These are phyloP conservation scores for Amoebophrya sp. DNA, from an alignment of 169 alveolate genomes.

Conservation along the genomic window DNA sequence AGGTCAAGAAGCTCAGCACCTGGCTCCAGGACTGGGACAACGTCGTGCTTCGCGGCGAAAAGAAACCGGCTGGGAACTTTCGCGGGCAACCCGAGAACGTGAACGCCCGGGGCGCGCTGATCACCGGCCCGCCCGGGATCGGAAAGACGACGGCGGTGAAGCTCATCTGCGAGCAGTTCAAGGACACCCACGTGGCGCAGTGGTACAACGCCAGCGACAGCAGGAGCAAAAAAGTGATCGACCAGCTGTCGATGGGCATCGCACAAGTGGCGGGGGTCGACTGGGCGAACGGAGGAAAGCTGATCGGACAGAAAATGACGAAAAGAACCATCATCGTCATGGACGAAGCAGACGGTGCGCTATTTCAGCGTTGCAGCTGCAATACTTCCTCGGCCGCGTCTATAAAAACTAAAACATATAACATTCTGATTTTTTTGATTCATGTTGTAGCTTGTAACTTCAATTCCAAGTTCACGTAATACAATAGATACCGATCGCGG, in stretches of 20 bases:
- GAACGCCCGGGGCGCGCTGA: slow-evolving; percentile 77
- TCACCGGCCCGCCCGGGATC: slow-evolving; percentile 98
- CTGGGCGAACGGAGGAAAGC: neutral
- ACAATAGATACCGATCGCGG: no score
- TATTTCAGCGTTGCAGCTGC: no score
- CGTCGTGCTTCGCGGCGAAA: slow-evolving; percentile 30
- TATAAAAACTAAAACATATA: no score
- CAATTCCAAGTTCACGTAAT: no score
- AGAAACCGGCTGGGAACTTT: neutral
- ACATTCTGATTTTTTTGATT: no score
- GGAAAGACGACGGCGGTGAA: slow-evolving; percentile 91
- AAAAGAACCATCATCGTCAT: slow-evolving; percentile 45
- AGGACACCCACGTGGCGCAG: neutral
- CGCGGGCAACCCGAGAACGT: slow-evolving; percentile 37
- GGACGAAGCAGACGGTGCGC: slow-evolving; percentile 97
- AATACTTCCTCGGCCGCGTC: no score
- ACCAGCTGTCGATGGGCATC: neutral
- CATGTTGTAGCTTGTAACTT: no score
- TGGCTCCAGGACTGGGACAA: slow-evolving; percentile 88
- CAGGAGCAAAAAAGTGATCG: slow-evolving; percentile 62
- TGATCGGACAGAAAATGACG: neutral
- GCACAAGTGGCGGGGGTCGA: neutral
- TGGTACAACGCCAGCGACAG: slow-evolving; percentile 85
- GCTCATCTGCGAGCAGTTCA: slow-evolving; percentile 45
- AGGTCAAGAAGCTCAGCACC: slow-evolving; percentile 57